Percentiles rank a stretch among this genome's conserved stretches.
phyloP scores from a whole-genome alignment of 2,329 filamentous ascomycete species.

The Cladophialophora psammophila region DNA sequence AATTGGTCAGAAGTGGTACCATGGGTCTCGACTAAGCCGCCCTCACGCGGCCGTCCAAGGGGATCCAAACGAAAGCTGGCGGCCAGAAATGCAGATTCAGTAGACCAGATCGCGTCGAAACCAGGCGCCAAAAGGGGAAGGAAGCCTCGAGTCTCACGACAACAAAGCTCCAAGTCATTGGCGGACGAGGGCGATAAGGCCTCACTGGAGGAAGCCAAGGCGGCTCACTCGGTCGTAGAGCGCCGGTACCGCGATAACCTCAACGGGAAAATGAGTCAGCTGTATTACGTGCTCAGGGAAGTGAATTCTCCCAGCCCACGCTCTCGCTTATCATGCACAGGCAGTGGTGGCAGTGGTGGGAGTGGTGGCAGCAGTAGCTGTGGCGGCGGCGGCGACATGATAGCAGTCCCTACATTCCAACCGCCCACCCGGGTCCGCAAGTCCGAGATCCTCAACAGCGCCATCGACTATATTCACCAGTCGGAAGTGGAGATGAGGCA shows the following conservation, averaged over 20 bases:
- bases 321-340: conserved; percentile 22
- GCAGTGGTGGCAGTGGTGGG: neutral
- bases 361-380: neutral
- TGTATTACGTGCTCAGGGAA: conserved; percentile 32
- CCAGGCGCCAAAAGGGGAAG: neutral
- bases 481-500: conserved; percentile 37
- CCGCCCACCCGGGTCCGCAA: conserved; percentile 34
- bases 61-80: neutral
- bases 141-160: conserved; percentile 10
- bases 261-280: conserved; percentile 39
- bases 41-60: neutral
- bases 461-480: conserved; percentile 39
- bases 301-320: conserved; percentile 23
- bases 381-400: neutral
- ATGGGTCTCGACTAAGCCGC: conserved; percentile 1
- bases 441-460: conserved; percentile 38
- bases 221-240: conserved; percentile 39
- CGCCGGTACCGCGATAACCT: conserved; percentile 39
- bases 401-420: conserved; percentile 9
- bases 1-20: neutral
- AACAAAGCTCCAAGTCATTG: conserved; percentile 20
- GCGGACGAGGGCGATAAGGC: conserved; percentile 27
- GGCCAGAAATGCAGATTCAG: neutral
- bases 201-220: conserved; percentile 28
- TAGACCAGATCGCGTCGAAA: neutral